Evolutionary conservation across 2,329 filamentous ascomycete genomes (phyloP).

Genomic region (Neopestalotiopsis sp.): DNA sequence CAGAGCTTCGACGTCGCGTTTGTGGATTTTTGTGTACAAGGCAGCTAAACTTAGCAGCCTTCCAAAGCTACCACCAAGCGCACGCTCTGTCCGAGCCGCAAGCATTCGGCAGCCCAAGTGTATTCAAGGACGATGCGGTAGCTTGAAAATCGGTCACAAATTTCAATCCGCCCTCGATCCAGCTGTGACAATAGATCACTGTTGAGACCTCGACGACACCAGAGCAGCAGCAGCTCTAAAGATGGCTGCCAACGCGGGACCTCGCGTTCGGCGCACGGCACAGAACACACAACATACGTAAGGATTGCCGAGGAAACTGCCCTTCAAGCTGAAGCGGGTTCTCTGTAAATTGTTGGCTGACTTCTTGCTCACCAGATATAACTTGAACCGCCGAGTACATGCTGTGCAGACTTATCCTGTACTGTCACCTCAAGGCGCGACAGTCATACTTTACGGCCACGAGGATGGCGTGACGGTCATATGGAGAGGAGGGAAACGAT

Average conservation of each 20-base stretch:
- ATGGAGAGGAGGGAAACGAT: conserved; percentile 67
- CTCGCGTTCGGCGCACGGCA: conserved; percentile 41
- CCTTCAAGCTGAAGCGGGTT: neutral
- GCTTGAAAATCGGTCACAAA: neutral
- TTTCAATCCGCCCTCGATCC: neutral
- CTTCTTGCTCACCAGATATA: conserved; percentile 52
- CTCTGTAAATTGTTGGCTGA: conserved; percentile 18
- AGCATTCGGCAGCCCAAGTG: neutral
- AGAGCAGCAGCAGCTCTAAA: neutral
- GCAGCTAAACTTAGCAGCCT: neutral
- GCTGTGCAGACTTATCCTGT: conserved; percentile 67
- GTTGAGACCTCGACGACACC: neutral
- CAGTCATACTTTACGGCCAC: conserved; percentile 67
- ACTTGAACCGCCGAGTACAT: conserved; percentile 62
- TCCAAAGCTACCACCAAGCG: neutral
- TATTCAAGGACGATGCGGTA: neutral
- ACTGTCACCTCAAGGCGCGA: conserved; percentile 67
- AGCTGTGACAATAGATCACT: neutral
- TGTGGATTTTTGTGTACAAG: conserved; percentile 6
- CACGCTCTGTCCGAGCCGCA: neutral
- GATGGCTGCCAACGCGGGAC: conserved; percentile 35
- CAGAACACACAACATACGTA: conserved; percentile 45
- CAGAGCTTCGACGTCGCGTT: conserved; percentile 9
- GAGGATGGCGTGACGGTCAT: conserved; percentile 66
- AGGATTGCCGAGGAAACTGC: conserved; percentile 19